Base-by-base conservation (phyloP, 23 red algal genomes). In the Gracilaria gracilis region DNA sequence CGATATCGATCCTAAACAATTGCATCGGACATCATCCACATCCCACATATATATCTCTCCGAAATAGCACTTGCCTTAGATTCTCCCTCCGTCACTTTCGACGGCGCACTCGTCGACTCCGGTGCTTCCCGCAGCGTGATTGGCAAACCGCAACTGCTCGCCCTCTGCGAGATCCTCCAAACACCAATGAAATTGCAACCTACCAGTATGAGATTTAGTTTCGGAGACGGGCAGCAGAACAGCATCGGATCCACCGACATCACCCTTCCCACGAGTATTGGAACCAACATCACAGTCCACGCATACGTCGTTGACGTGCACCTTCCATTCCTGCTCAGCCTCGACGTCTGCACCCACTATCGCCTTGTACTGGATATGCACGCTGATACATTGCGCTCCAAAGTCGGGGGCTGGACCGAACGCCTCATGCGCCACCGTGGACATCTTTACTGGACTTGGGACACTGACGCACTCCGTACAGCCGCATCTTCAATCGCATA, bases 291-390 rank as follows among this genome's bases (percentile, higher is more conserved):
- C 16, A 81, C 4, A 1, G 9, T 61, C 32, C 42, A 23, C 33
- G 28, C 42, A 5, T 42, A 92, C 34, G 36, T 92, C 5, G 54
- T 92, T 0, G 51, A 92, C 32, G 0, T 54, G 11, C 23, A 61
- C 16, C 34, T 77, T 3, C 79, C 79, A 8, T 73, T 83, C 35
- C 75, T 93, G 2, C 34, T 93, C 0, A 79, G 79, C 27, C 66
- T 93, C 0, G 79, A 93, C 40, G 12, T 84, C 35, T 74, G 33
- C 23, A 54, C 4, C 3, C 1, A 57, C 1, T 37, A 37, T 21
- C 38, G 55, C 38, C 42, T 28, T 24, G 14, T 61, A 4, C 38
- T 81, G 7, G 23, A 58, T 16, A 35, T 81, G 28, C 33, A 47
- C 21, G 19, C 29, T 7, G 44, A 55, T 14, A 81, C 77, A 38